Evolutionary conservation across 2,329 filamentous ascomycete species (phyloP).

Genomic region (Cercospora janseana): DNA sequence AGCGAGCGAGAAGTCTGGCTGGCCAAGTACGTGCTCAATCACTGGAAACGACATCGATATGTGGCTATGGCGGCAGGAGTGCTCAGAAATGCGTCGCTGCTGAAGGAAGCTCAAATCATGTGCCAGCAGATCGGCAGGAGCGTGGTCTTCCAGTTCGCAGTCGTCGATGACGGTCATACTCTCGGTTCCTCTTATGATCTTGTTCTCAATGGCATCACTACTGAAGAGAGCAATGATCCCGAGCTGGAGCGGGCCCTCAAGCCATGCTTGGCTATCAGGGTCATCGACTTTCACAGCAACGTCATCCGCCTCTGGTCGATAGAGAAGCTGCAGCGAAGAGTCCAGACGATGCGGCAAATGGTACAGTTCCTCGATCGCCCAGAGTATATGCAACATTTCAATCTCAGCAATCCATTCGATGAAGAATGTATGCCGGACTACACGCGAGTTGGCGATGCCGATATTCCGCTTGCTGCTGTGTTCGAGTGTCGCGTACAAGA

Average conservation of each 20-base stretch:
- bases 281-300: slow-evolving; percentile 83
- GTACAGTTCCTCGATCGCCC: slow-evolving; percentile 94
- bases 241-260: slow-evolving; percentile 74
- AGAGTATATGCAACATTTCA: slow-evolving; percentile 90
- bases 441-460: slow-evolving; percentile 86
- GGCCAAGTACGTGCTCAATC: slow-evolving; percentile 64
- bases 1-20: slow-evolving; percentile 69
- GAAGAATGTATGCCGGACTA: slow-evolving; percentile 90
- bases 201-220: slow-evolving; percentile 83
- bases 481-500: slow-evolving; percentile 95
- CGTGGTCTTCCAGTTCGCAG: slow-evolving; percentile 90
- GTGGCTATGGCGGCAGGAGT: slow-evolving; percentile 92
- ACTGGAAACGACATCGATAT: slow-evolving; percentile 82
- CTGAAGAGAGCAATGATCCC: slow-evolving; percentile 73
- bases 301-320: slow-evolving; percentile 93
- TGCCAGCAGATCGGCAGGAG: slow-evolving; percentile 92
- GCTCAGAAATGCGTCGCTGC: slow-evolving; percentile 76
- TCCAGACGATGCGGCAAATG: slow-evolving; percentile 92
- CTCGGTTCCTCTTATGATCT: slow-evolving; percentile 95
- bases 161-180: slow-evolving; percentile 83
- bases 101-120: slow-evolving; percentile 98
- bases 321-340: slow-evolving; percentile 82
- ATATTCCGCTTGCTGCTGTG: slow-evolving; percentile 87
- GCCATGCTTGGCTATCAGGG: slow-evolving; percentile 84
- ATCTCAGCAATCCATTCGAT: slow-evolving; percentile 87